Conservation (phyloP, 495 filamentous ascomycete genomes). For the Neurospora sp. region DNA sequence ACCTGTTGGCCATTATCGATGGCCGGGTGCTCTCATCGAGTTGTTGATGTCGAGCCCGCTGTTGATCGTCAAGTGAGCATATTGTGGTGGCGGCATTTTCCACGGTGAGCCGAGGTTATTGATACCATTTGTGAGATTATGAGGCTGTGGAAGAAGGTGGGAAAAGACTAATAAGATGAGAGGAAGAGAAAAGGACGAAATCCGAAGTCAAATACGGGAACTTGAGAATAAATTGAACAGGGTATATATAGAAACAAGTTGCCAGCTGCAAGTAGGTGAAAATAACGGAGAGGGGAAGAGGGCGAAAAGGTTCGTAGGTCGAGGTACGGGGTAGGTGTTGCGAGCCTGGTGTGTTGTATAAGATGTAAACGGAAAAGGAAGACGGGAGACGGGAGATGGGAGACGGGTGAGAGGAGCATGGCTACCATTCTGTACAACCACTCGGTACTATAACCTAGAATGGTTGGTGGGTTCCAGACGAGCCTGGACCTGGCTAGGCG, state of each 20-base stretch:
- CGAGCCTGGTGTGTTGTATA: background rate
- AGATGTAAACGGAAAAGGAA: background rate
- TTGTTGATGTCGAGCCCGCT: background rate
- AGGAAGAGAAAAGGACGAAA: background rate
- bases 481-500: background rate
- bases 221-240: background rate
- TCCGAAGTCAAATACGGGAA: background rate
- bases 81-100: background rate
- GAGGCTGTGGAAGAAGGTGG: background rate
- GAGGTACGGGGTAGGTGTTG: background rate
- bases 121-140: background rate
- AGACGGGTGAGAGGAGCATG: background rate
- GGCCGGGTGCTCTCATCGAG: background rate
- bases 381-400: background rate
- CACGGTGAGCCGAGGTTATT: background rate
- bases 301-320: background rate
- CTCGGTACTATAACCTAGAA: background rate
- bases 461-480: background rate
- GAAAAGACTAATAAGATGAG: background rate
- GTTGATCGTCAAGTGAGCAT: background rate
- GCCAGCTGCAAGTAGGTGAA: background rate
- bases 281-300: background rate
- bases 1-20: background rate
- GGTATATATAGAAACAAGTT: background rate
- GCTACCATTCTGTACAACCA: background rate